Evolutionary conservation across 139 green algal genomes (phyloP).

Genomic region (Closterium sp.): DNA sequence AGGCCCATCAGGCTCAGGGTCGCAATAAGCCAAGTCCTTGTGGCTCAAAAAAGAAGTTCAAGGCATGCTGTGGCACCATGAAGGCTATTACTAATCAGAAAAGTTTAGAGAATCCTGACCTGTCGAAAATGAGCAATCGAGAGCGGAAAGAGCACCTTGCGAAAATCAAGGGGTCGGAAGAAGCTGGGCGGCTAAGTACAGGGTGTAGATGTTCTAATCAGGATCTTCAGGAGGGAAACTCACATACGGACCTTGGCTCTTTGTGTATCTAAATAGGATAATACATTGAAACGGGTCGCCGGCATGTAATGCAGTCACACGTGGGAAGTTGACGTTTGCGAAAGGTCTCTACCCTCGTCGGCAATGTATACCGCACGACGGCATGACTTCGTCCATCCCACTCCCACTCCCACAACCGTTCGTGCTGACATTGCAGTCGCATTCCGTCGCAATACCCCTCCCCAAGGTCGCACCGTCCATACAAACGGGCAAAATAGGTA

Average conservation of each 20-base stretch:
- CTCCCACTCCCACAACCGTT: background rate
- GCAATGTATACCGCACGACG: background rate
- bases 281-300: too few relatives aligned
- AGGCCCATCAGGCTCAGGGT: background rate
- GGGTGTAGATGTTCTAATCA: background rate
- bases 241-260: background rate
- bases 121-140: background rate
- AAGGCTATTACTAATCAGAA: background rate
- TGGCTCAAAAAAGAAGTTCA: background rate
- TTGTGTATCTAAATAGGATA: background rate
- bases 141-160: background rate
- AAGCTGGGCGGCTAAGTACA: background rate
- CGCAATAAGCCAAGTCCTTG: background rate
- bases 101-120: background rate
- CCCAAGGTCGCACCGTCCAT: background rate
- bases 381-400: too few relatives aligned
- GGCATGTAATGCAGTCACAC: too few relatives aligned
- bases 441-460: background rate
- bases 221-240: background rate
- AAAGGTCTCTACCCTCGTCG: background rate
- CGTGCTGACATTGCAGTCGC: background rate
- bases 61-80: background rate
- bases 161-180: background rate
- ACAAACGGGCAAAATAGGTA: background rate
- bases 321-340: background rate